Evolutionary conservation across 2,329 filamentous ascomycete genomes (phyloP).

Genomic region (Monilinia laxa): DNA sequence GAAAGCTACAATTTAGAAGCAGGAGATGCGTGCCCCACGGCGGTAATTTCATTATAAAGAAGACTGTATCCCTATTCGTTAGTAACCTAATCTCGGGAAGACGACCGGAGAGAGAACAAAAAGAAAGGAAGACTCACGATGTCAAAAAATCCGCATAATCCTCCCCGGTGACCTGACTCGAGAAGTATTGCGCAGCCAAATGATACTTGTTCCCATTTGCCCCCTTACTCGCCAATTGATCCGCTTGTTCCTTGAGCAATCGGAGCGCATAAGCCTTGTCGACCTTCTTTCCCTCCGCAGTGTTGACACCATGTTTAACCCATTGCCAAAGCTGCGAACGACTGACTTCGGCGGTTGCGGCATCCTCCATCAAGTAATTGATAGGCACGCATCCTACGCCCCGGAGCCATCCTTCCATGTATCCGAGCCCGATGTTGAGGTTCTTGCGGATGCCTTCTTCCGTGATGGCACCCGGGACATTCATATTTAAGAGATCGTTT

Average conservation of each 20-base stretch:
- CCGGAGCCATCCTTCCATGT: conserved; percentile 98
- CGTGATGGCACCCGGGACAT: conserved; percentile 87
- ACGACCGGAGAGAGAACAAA: neutral
- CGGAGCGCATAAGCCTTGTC: conserved; percentile 89
- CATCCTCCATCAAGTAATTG: conserved; percentile 98
- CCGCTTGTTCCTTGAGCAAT: conserved; percentile 82
- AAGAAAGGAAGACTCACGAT: conserved; percentile 54
- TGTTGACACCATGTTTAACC: conserved; percentile 71
- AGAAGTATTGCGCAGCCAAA: conserved; percentile 89
- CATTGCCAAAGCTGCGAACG: conserved; percentile 97
- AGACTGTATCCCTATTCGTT: conserved; percentile 51
- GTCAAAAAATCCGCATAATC: conserved; percentile 98
- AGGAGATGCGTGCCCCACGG: conserved; percentile 52
- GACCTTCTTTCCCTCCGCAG: conserved; percentile 84
- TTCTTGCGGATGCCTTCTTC: conserved; percentile 97
- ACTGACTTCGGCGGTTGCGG: conserved; percentile 93
- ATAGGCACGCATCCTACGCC: conserved; percentile 95
- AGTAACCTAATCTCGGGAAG: neutral
- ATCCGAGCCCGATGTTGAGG: conserved; percentile 90
- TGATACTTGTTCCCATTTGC: conserved; percentile 89
- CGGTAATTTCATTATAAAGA: conserved; percentile 85
- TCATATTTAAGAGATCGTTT: conserved; percentile 97
- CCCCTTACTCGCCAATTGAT: conserved; percentile 70
- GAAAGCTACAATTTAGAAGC: conserved; percentile 39
- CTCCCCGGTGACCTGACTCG: conserved; percentile 89